Evolutionary conservation across 805 yeast species (phyloP), one percentile per base, ranked within the genome.

Genomic region (Candida loeiensis): DNA sequence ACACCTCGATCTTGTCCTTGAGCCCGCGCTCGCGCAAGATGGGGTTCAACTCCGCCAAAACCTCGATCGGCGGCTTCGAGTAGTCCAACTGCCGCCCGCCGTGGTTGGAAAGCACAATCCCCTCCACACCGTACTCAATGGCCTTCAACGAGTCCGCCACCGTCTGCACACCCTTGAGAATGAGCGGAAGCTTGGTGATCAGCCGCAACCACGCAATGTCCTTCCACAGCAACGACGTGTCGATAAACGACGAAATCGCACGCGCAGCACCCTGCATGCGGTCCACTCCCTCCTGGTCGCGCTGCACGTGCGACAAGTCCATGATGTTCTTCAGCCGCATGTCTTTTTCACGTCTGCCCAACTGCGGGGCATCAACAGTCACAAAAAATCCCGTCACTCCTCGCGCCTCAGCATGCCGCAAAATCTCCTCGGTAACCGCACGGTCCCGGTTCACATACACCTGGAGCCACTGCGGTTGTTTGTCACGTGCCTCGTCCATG

Each of bases 21-120:
- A 78, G 60, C 2, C 68, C 61, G 13, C 56, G 56, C 36, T 60
- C 56, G 30, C 62, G 66, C 43, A 77, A 62, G 13, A 67, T 53
- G 11, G 74, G 73, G 51, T 61, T 69, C 18, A 79, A 66, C 44
- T 80, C 82, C 4, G 73, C 76, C 37, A 83, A 64, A 4, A 80
- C 74, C 53, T 81, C 82, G 19, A 83, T 63, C 1, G 85, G 77
- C 0, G 88, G 76, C 47, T 71, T 69, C 0, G 82, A 70, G 32
- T 69, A 77, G 47, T 83, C 89, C 40, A 83, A 60, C 46, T 81
- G 85, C 40, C 89, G 65, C 8, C 89, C 90, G 15, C 89, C 90
- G 56, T 83, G 88, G 53, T 84, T 83, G 9, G 88, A 80, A 12
- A 84, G 64, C 33, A 82, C 71, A 18, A 80, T 76, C 6, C 87